Conservation (phyloP, 352 stramenopile species). For the Phytophthora pini region DNA sequence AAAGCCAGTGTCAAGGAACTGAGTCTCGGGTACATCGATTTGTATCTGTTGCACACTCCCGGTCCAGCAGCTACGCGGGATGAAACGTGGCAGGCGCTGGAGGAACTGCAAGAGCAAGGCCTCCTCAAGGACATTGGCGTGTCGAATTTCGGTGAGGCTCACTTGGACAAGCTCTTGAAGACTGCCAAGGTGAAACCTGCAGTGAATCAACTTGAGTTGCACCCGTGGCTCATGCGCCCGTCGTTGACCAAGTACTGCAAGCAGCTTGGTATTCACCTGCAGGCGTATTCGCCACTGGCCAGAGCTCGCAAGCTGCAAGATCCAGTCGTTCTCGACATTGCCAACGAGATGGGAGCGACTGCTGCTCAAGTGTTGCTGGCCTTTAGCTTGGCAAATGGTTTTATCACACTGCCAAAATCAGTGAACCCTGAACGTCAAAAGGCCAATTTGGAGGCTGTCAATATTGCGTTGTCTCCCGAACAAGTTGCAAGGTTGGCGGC, state of each 20-base stretch:
- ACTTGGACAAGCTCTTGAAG: constrained; percentile 5
- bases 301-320: constrained; percentile 43
- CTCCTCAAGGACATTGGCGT: constrained; percentile 84
- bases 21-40: constrained; percentile 77
- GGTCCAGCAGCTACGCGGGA: constrained; percentile 41
- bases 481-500: constrained; percentile 44
- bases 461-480: constrained; percentile 30
- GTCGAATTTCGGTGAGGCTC: constrained; percentile 32
- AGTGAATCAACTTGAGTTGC: constrained; percentile 7
- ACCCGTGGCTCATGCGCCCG: constrained; percentile 9
- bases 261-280: constrained; percentile 14
- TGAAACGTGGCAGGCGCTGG: constrained; percentile 55
- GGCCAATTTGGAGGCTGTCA: constrained; percentile 48
- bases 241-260: constrained; percentile 5
- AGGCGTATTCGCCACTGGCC: constrained; percentile 64
- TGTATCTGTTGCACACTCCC: constrained; percentile 77
- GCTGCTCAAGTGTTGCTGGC: constrained; percentile 58
- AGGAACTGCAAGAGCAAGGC: constrained; percentile 53
- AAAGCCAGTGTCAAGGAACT: constrained; percentile 56
- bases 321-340: constrained; percentile 35
- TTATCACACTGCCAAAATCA: constrained; percentile 66
- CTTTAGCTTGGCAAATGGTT: constrained; percentile 57
- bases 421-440: constrained; percentile 36
- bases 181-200: not conserved
- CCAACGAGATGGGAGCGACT: constrained; percentile 31